Percentiles rank a stretch among this genome's conserved stretches.
These are phyloP conservation scores for Nakazawaea ambrosiae DNA, from an alignment of 805 yeast species.

Conservation along the genomic window DNA sequence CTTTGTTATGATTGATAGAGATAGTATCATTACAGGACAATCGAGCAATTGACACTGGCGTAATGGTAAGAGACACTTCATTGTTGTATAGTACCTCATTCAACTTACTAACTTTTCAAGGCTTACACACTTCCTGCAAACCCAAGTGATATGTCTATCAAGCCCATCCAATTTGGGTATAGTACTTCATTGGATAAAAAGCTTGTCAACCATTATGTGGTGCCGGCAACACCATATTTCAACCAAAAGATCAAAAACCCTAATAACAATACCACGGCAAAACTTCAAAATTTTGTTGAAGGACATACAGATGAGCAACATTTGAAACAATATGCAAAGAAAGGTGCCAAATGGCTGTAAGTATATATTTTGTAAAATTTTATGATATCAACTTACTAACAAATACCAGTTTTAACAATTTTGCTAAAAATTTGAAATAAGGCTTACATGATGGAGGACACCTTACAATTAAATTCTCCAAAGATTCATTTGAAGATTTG, in stretches of 20 bases:
- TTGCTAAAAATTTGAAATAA: background rate
- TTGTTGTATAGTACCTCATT: no score
- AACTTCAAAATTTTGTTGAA: constrained; percentile 3
- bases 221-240: constrained; percentile 5
- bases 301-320: constrained; percentile 12
- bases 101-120: no score
- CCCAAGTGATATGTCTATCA: constrained; percentile 9
- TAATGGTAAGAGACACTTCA: no score
- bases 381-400: constrained; percentile 3
- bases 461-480: background rate
- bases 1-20: no score
- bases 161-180: constrained; percentile 9
- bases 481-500: no score
- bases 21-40: no score
- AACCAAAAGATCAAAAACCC: constrained; percentile 4
- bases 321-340: constrained; percentile 10
- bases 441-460: background rate
- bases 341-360: constrained; percentile 11
- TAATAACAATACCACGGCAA: constrained; percentile 15
- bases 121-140: background rate
- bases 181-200: no score
- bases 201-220: background rate
- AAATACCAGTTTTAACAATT: constrained; percentile 1
- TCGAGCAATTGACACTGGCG: no score
- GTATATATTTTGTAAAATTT: background rate